A percentile compares a stretch with the other conserved stretches of the same genome.
These are phyloP conservation scores for Yamadazyma laniorum DNA, from an alignment of 805 yeast genomes.

Conservation along the genomic window DNA sequence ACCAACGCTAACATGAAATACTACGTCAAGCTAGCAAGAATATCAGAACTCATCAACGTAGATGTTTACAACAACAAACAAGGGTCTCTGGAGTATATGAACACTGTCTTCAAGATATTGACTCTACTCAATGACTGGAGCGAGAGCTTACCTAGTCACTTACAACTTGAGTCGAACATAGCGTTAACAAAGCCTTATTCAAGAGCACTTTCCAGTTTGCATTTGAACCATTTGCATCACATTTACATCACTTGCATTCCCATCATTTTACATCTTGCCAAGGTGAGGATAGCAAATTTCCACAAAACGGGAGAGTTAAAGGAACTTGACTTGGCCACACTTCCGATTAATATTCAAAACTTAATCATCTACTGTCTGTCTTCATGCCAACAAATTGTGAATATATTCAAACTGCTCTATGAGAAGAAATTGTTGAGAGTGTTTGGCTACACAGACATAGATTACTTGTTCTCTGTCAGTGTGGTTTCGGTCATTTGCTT, in stretches of 20 bases:
- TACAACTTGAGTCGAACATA: slow-evolving; percentile 17
- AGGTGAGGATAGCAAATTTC: slow-evolving; percentile 16
- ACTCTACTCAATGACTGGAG: slow-evolving; percentile 22
- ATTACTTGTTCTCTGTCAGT: slow-evolving; percentile 21
- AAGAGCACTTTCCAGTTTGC: slow-evolving; percentile 23
- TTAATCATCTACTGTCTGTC: slow-evolving; percentile 18
- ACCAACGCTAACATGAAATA: slow-evolving; percentile 13
- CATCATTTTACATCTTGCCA: slow-evolving; percentile 22
- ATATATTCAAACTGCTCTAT: slow-evolving; percentile 22
- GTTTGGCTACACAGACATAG: slow-evolving; percentile 29
- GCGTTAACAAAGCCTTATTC: slow-evolving; percentile 11
- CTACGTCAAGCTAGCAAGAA: slow-evolving; percentile 24
- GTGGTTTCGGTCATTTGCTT: slow-evolving; percentile 22
- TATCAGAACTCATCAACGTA: slow-evolving; percentile 22
- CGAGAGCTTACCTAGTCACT: slow-evolving; percentile 17
- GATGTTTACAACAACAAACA: slow-evolving; percentile 20
- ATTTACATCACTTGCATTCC: slow-evolving; percentile 27
- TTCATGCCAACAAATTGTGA: slow-evolving; percentile 23
- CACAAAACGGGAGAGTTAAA: slow-evolving; percentile 2
- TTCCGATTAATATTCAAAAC: slow-evolving; percentile 22
- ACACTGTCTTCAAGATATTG: slow-evolving; percentile 16
- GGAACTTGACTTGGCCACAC: not conserved
- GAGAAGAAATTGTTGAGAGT: slow-evolving; percentile 18
- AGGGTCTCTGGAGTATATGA: slow-evolving; percentile 17
- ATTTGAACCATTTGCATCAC: slow-evolving; percentile 29